phyloP scores from a whole-genome alignment of 768 basidiomycete species.

The Mycena vulgaris region DNA sequence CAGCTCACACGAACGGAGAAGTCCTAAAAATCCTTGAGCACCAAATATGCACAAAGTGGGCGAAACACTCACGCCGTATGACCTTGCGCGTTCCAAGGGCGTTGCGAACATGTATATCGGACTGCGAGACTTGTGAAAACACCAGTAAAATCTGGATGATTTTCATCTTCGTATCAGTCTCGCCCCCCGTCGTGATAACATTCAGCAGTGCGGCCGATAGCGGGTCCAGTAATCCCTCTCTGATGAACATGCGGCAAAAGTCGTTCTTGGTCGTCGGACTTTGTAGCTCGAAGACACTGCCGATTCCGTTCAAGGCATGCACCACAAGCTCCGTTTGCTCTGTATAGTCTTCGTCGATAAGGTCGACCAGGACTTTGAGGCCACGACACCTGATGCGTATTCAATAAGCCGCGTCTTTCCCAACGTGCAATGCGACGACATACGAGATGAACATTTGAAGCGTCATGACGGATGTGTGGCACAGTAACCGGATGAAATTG shows the following conservation, averaged over 20 bases:
- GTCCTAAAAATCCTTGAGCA: conserved; percentile 63
- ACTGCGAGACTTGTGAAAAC: conserved; percentile 97
- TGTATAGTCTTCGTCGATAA: conserved; percentile 95
- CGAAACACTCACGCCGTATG: conserved; percentile 78
- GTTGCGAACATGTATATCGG: conserved; percentile 93
- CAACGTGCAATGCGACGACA: conserved; percentile 50
- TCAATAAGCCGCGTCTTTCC: neutral
- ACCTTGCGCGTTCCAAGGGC: conserved; percentile 93
- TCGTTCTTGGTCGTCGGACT: conserved; percentile 98
- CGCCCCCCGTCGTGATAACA: conserved; percentile 84
- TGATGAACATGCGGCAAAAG: conserved; percentile 98
- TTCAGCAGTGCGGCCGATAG: conserved; percentile 91
- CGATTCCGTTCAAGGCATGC: conserved; percentile 94
- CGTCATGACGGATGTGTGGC: conserved; percentile 93
- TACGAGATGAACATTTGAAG: conserved; percentile 99
- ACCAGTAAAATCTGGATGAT: conserved; percentile 91
- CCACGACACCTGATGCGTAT: conserved; percentile 84
- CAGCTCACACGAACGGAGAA: conserved; percentile 89
- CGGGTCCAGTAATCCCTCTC: conserved; percentile 95
- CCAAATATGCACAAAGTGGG: conserved; percentile 10
- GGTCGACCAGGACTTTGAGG: conserved; percentile 93
- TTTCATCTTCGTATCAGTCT: conserved; percentile 86
- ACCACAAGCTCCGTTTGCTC: conserved; percentile 93
- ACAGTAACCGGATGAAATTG: conserved; percentile 92
- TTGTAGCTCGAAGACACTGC: conserved; percentile 95